phyloP scores from a whole-genome alignment of 305 asterid species.

The Rubia tinctorum region DNA sequence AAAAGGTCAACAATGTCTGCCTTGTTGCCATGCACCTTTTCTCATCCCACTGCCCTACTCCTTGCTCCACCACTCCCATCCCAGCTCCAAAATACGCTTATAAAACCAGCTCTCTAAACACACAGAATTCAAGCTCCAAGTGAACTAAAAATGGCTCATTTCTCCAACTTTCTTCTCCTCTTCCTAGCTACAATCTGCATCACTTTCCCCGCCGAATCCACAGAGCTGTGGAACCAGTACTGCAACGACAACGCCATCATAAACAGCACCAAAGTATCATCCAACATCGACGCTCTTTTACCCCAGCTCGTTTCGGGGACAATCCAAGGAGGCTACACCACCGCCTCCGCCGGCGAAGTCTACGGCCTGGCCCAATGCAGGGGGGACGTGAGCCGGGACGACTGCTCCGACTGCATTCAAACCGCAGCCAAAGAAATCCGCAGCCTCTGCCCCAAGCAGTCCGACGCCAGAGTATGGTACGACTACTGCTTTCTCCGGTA shows the following conservation, averaged over 20 bases:
- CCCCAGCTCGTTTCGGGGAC: slow-evolving; percentile 39
- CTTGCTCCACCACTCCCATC: background rate
- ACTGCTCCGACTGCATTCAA: slow-evolving; percentile 61
- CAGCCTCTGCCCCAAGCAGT: slow-evolving; percentile 42
- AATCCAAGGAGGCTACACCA: slow-evolving; percentile 36
- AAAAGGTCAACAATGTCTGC: background rate
- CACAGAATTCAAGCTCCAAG: background rate
- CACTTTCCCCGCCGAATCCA: slow-evolving; percentile 31
- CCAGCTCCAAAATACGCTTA: background rate
- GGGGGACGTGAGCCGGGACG: slow-evolving; percentile 50
- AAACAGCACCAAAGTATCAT: slow-evolving; percentile 19
- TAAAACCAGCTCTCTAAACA: background rate
- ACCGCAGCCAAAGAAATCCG: slow-evolving; percentile 45
- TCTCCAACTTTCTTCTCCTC: slow-evolving; percentile 14
- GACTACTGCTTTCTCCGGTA: slow-evolving; percentile 76
- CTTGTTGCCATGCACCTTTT: background rate
- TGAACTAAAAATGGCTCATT: slow-evolving; percentile 23
- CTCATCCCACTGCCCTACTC: background rate
- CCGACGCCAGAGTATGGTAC: slow-evolving; percentile 69
- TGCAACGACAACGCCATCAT: slow-evolving; percentile 25
- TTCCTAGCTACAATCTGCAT: slow-evolving; percentile 5
- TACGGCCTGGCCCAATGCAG: slow-evolving; percentile 84
- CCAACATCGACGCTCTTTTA: slow-evolving; percentile 39
- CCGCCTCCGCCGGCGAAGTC: slow-evolving; percentile 44
- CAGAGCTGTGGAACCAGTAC: slow-evolving; percentile 27